Evolutionary conservation across 2,329 filamentous ascomycete species (phyloP).

Genomic region (Microsporum ferrugineum): DNA sequence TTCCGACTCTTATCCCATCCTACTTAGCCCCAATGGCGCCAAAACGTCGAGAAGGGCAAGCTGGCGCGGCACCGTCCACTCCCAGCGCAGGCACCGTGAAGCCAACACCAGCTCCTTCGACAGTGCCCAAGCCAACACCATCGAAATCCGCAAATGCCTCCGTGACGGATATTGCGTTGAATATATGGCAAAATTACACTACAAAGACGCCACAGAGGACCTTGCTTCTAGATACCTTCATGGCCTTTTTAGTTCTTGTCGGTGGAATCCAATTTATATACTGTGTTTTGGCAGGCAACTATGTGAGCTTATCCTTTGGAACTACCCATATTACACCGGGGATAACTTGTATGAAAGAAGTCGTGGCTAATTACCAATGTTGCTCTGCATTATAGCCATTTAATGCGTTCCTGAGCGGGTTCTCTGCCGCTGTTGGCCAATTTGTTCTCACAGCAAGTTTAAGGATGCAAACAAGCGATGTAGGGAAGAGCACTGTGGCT

Average conservation of each 20-base stretch:
- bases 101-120: constrained; percentile 11
- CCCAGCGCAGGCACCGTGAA: constrained; percentile 8
- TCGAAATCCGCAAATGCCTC: constrained; percentile 31
- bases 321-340: background rate
- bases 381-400: constrained; percentile 56
- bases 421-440: constrained; percentile 87
- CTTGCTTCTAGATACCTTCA: constrained; percentile 83
- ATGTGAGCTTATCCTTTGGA: constrained; percentile 51
- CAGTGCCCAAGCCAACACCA: constrained; percentile 23
- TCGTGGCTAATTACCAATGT: background rate
- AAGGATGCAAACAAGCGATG: constrained; percentile 73
- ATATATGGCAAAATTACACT: constrained; percentile 67
- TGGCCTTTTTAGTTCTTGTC: constrained; percentile 73
- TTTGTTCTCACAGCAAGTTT: constrained; percentile 89
- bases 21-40: constrained; percentile 16
- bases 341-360: background rate
- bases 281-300: constrained; percentile 84
- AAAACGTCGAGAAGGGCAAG: constrained; percentile 22
- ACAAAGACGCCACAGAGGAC: constrained; percentile 76
- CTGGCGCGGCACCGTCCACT: constrained; percentile 8
- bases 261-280: constrained; percentile 90
- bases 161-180: constrained; percentile 49
- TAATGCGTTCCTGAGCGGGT: constrained; percentile 95
- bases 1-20: background rate
- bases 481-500: constrained; percentile 49